Evolutionary conservation across 306 rosid species (phyloP), one percentile per base, ranked within the genome.

Genomic region (Trifolium repens): DNA sequence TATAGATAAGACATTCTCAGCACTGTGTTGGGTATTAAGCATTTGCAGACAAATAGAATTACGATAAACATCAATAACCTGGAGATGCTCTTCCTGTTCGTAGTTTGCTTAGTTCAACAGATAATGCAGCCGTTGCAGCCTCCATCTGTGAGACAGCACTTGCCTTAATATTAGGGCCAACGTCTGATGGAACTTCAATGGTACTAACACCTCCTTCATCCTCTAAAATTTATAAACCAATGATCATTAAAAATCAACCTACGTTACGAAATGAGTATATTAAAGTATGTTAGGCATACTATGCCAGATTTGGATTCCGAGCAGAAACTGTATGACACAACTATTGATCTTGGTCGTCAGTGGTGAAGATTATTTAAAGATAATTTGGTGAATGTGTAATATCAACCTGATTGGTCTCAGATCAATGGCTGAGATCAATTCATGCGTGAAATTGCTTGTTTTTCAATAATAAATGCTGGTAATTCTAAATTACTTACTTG

Each of bases 11-110:
- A 66, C 63, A 80, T 53, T 62, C 13, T 32, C 69, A 50, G 24
- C 39, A 62, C 35, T 50, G 37, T 2, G 42, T 6, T 70, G 69
- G 52, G 73, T n/a, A 60, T 61, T 55, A 60, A 79, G 64, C 67
- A 27, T 10, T 27, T 42, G 43, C 40, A 44, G 15, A 70, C 15
- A 77, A 12, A 50, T 3, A 61, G 49, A 19, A 55, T 7, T 4
- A 55, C 5, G 37, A 26, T 43, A 34, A 9, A 19, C 39, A 43
- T 43, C 24, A 64, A 75, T 57, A 79, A 94, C 99, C 99, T 58
- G 99, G 78, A 22, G 99, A 81, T 63, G 99, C 99, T 82, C 99
- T 89, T 80, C 99, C 99, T 9, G 99, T 89, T 27, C 97, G 76
- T 44, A 89, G 89, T 69, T 94, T 92, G 86, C 67, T 86, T 44